These are phyloP conservation scores for Trichoderma reesei DNA, from an alignment of 495 filamentous ascomycete genomes.

Conservation along the genomic window DNA sequence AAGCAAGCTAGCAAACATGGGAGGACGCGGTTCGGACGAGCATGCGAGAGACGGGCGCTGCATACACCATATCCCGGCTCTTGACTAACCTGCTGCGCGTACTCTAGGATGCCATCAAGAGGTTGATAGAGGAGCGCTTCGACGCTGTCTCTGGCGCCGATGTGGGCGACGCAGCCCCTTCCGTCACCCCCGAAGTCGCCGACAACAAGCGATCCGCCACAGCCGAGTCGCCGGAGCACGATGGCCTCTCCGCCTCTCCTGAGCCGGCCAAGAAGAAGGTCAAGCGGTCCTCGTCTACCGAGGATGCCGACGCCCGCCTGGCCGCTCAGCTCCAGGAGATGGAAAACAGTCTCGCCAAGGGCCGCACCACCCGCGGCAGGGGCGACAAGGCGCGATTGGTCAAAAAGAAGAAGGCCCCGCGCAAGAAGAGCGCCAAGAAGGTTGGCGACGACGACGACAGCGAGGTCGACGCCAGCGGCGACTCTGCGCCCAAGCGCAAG, in stretches of 20 bases:
- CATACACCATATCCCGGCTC: neutral
- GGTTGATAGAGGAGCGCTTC: conserved; percentile 81
- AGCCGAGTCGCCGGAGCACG: conserved; percentile 27
- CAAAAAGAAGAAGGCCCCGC: conserved; percentile 43
- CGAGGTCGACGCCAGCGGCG: conserved; percentile 53
- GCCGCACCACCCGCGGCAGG: conserved; percentile 60
- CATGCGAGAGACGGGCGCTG: neutral
- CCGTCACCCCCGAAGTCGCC: conserved; percentile 20
- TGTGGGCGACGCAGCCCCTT: conserved; percentile 24
- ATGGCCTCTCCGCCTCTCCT: conserved; percentile 43
- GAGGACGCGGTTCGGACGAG: neutral
- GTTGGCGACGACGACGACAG: conserved; percentile 73
- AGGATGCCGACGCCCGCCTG: conserved; percentile 73
- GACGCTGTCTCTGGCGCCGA: conserved; percentile 59
- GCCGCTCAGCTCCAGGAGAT: conserved; percentile 86
- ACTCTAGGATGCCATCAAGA: conserved; percentile 63
- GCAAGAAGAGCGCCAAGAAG: conserved; percentile 63
- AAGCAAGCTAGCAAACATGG: too few relatives aligned
- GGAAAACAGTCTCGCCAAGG: conserved; percentile 59
- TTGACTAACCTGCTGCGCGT: conserved; percentile 10
- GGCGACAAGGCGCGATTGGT: conserved; percentile 47
- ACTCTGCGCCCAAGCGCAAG: conserved; percentile 40
- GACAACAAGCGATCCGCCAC: conserved; percentile 21
- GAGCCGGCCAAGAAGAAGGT: conserved; percentile 44
- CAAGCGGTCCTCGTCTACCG: conserved; percentile 44